phyloP scores from a whole-genome alignment of 164 flowering plant species.

The Liquidambar formosana region DNA sequence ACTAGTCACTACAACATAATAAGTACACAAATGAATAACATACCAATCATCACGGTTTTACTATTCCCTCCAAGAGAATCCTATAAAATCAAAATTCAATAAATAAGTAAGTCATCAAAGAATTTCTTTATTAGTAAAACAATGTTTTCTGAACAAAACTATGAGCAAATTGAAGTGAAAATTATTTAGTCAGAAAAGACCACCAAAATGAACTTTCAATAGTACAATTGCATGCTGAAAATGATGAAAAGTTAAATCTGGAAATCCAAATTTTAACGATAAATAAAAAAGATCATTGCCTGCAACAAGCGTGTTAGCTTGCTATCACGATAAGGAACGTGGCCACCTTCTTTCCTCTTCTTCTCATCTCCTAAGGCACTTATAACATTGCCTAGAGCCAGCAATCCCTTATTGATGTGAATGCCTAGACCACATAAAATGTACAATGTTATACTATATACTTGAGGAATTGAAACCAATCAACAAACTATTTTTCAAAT shows the following conservation, averaged over 20 bases:
- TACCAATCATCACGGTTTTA: conserved; percentile 98
- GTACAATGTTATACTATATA: background rate
- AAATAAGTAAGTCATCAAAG: background rate
- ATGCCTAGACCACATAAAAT: conserved; percentile 49
- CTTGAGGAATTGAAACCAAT: background rate
- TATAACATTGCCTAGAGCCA: conserved; percentile 99
- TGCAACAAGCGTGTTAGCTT: conserved; percentile 92
- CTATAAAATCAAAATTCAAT: conserved; percentile 36
- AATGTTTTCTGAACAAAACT: background rate
- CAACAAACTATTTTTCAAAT: background rate
- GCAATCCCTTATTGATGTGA: conserved; percentile 87
- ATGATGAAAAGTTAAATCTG: too few species aligned
- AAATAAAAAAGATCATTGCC: conserved; percentile 37
- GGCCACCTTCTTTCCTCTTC: conserved; percentile 95
- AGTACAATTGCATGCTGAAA: too few species aligned
- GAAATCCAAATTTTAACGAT: background rate
- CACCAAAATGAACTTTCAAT: background rate
- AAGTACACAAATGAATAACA: conserved; percentile 8
- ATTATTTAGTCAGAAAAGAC: background rate
- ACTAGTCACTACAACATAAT: background rate
- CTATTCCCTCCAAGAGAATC: conserved; percentile 99
- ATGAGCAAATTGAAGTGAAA: background rate
- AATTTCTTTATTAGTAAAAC: background rate
- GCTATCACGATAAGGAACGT: conserved; percentile 98
- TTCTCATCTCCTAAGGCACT: conserved; percentile 99